Base-by-base conservation (phyloP, 2,329 filamentous ascomycete species). In the Gremmenia infestans region DNA sequence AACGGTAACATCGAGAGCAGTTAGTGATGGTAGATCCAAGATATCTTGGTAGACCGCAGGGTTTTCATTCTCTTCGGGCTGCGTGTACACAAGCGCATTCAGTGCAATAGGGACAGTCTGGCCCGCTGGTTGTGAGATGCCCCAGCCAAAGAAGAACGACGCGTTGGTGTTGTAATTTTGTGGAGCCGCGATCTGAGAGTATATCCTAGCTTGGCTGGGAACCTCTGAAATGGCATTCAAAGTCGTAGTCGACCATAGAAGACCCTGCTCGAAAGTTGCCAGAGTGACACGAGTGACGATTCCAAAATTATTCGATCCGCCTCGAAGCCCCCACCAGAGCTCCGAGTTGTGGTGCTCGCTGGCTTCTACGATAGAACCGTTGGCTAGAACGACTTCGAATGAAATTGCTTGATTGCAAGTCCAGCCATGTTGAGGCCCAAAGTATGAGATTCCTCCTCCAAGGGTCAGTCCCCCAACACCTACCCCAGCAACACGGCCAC, bases 211-310 rank as follows among this genome's bases (percentile, higher is more conserved):
- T 25, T 25, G 23, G 3, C 4, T 25, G 23, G 23, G 23, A 25
- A 25, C 23, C 23, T 25, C 23, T n/a, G 36, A 37, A 4, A 37
- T 37, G 36, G 15, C 36, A 37, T 37, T 25, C 23, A 25, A 25
- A 4, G 36, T 37, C 36, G 36, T 11, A 11, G 36, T 37, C 23
- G 36, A 37, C 15, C 36, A 37, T 2, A 37, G 36, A 37, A n/a
- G 36, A 37, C 15, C 11, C 36, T 12, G 11, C 36, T 55, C 46
- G 23, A 72, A 72, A 0, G 73, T 74, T 60, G 74, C 69, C 11
- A 80, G 65, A 12, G 73, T 65, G 61, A 77, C 79, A 4, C 70
- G 69, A 4, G 77, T 76, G 8, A 64, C 62, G n/a, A 64, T 56
- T 17, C 62, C 62, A 32, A 60, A 60, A 39, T 60, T 58, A 6